phyloP scores from a whole-genome alignment of 768 basidiomycete species.

The Steccherinum ochraceum region DNA sequence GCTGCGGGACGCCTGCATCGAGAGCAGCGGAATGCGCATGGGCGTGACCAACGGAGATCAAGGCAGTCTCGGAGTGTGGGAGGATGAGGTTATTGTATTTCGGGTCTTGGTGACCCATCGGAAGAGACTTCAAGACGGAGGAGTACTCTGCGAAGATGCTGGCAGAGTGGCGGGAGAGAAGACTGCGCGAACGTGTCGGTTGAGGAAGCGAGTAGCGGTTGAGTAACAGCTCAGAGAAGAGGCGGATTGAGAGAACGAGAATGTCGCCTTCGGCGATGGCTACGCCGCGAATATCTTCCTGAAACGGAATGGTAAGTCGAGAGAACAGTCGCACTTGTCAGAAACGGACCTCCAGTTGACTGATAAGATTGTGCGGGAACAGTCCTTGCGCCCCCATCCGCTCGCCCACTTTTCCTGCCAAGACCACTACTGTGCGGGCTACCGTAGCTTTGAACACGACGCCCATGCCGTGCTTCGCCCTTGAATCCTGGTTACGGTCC shows the following conservation, averaged over 20 bases:
- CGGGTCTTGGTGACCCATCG: constrained; percentile 38
- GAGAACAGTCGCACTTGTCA: too few relatives aligned
- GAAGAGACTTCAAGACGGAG: not conserved
- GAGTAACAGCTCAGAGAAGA: constrained; percentile 48
- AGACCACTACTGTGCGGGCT: constrained; percentile 21
- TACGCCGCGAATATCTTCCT: constrained; percentile 23
- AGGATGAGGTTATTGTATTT: constrained; percentile 45
- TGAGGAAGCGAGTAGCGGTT: constrained; percentile 42
- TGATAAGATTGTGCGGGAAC: constrained; percentile 33
- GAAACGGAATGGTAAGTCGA: not conserved
- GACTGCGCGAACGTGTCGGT: constrained; percentile 32
- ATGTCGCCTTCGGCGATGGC: constrained; percentile 45
- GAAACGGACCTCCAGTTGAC: too few relatives aligned
- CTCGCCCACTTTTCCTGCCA: constrained; percentile 31
- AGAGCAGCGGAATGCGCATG: constrained; percentile 51
- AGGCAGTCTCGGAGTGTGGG: constrained; percentile 43
- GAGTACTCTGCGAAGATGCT: constrained; percentile 26
- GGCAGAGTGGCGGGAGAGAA: constrained; percentile 40
- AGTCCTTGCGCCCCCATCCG: constrained; percentile 40
- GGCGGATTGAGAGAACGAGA: constrained; percentile 39
- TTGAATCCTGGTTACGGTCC: too few relatives aligned
- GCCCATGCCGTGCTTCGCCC: constrained; percentile 44
- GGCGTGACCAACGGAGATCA: constrained; percentile 61
- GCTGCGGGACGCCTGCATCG: constrained; percentile 35
- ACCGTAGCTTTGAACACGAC: constrained; percentile 46